A percentile compares a stretch with the other conserved stretches of the same genome.
Conservation (phyloP, 345 rosid genomes). For the Noccaea caerulescens region DNA sequence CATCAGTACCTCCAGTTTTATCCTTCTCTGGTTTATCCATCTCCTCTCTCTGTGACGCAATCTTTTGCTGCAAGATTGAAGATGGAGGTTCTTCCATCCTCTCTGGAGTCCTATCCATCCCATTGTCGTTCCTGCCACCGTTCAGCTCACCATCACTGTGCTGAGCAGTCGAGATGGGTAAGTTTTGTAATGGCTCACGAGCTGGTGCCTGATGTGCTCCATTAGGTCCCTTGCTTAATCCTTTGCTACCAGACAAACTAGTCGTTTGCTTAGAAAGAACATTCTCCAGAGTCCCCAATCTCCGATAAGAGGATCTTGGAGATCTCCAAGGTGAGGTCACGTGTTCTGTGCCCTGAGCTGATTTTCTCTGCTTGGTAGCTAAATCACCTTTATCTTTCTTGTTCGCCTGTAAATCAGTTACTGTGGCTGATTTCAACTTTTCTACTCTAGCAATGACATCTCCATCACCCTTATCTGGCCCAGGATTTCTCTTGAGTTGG, state of each 20-base stretch:
- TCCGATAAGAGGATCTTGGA: conserved; percentile 49
- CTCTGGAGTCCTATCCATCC: conserved; percentile 46
- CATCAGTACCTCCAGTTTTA: conserved; percentile 55
- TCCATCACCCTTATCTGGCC: conserved; percentile 43
- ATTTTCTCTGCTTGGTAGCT: conserved; percentile 45
- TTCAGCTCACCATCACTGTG: conserved; percentile 44
- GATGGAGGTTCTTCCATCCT: conserved; percentile 54
- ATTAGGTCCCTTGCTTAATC: conserved; percentile 46
- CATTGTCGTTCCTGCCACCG: conserved; percentile 46
- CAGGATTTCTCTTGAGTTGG: conserved; percentile 48
- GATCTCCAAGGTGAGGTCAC: conserved; percentile 66
- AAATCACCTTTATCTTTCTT: conserved; percentile 39
- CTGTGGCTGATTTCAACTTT: conserved; percentile 43
- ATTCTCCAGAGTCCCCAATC: conserved; percentile 48
- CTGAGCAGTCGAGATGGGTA: conserved; percentile 46
- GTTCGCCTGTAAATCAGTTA: conserved; percentile 40
- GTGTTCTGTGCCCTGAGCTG: conserved; percentile 50
- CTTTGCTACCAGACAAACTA: conserved; percentile 43
- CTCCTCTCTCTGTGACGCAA: conserved; percentile 42
- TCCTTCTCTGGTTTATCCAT: conserved; percentile 47
- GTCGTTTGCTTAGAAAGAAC: conserved; percentile 43
- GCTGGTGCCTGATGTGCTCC: conserved; percentile 47
- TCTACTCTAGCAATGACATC: conserved; percentile 42
- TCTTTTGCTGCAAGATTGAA: conserved; percentile 48
- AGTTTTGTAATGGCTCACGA: conserved; percentile 27